A percentile compares a stretch with the other conserved stretches of the same genome.
These are phyloP conservation scores for Medicago ruthenica DNA, from an alignment of 306 rosid species.

Conservation along the genomic window DNA sequence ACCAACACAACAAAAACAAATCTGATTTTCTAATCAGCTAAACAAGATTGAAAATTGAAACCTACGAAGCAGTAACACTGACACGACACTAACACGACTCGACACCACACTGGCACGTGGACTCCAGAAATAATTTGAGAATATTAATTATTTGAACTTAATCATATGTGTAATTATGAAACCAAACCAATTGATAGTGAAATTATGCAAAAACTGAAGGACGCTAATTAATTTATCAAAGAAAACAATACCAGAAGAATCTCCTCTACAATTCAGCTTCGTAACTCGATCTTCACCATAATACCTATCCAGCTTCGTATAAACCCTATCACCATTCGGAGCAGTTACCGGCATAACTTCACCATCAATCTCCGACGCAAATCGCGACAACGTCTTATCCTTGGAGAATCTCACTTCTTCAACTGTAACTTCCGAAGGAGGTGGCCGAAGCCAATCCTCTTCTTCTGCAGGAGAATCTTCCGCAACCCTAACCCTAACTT, in stretches of 20 bases:
- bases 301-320: constrained; percentile 63
- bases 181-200: neutral
- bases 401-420: constrained; percentile 41
- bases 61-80: too few relatives aligned
- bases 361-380: constrained; percentile 81
- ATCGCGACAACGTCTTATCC: constrained; percentile 72
- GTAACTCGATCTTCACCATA: constrained; percentile 53
- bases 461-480: constrained; percentile 30
- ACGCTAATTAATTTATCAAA: neutral
- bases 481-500: constrained; percentile 49
- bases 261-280: constrained; percentile 48
- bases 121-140: too few relatives aligned
- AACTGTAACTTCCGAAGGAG: constrained; percentile 18
- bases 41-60: neutral
- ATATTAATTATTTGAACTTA: too few relatives aligned
- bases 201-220: neutral
- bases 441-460: constrained; percentile 72
- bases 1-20: neutral
- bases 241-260: constrained; percentile 58
- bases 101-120: too few relatives aligned
- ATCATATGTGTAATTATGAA: too few relatives aligned
- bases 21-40: neutral
- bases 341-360: constrained; percentile 86
- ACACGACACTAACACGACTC: too few relatives aligned
- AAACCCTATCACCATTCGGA: constrained; percentile 84